Percentiles rank a stretch among this genome's conserved stretches.
Evolutionary conservation across 176 grass and related monocot species (phyloP).

Genomic region (Oryza glaberrima): DNA sequence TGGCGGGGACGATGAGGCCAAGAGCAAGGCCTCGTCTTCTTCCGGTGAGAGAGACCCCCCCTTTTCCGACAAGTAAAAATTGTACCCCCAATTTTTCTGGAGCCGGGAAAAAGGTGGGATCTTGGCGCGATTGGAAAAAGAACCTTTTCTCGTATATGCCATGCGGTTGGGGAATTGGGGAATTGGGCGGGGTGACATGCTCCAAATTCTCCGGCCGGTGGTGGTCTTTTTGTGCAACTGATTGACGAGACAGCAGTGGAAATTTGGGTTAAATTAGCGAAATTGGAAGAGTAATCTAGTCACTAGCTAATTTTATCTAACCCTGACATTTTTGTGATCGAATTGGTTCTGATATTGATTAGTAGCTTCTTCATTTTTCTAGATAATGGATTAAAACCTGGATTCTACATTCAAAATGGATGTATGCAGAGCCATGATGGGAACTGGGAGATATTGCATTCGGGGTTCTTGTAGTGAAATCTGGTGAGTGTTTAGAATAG

Average conservation of each 20-base stretch:
- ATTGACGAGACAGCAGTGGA: not conserved
- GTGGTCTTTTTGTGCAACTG: not conserved
- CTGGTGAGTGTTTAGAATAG: not conserved
- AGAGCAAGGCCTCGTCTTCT: constrained; percentile 50
- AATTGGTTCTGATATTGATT: not conserved
- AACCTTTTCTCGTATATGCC: constrained; percentile 21
- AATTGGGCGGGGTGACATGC: not conserved
- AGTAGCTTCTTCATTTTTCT: not conserved
- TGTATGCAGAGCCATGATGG: not conserved
- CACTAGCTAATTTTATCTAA: not conserved
- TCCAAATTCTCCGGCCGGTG: not conserved
- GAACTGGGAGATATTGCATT: not conserved
- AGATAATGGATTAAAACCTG: no score
- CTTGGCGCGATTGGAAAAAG: constrained; percentile 3
- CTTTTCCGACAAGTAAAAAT: not conserved
- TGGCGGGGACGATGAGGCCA: constrained; percentile 44
- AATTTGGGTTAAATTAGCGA: not conserved
- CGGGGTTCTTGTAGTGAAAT: not conserved
- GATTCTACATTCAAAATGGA: no score
- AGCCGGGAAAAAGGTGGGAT: not conserved
- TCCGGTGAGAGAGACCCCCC: constrained; percentile 40
- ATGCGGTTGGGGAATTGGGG: not conserved
- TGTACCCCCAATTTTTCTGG: not conserved
- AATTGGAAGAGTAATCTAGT: not conserved
- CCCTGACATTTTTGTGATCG: not conserved